These are phyloP conservation scores for Penicillium italicum DNA, from an alignment of 2,329 filamentous ascomycete species.

Conservation along the genomic window DNA sequence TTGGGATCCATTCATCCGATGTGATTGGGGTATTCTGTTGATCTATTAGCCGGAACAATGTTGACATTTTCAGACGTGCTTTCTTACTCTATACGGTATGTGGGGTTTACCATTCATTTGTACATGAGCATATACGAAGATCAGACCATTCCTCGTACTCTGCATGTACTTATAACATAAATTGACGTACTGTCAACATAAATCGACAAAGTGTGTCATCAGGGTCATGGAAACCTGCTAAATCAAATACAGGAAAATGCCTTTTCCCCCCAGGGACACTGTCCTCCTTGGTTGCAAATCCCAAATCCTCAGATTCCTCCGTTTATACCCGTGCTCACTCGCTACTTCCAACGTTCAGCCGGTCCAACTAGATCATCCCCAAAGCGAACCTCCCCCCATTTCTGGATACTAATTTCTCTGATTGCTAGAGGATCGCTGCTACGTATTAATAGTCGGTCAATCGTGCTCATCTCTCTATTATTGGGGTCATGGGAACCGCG, in stretches of 20 bases:
- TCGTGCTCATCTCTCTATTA: constrained; percentile 20
- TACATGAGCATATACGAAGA: not conserved
- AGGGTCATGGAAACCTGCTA: not conserved
- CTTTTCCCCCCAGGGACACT: not conserved
- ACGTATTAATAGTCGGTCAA: constrained; percentile 5
- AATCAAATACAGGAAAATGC: not conserved
- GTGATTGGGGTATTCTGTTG: not conserved
- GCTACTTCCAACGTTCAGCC: not conserved
- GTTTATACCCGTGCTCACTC: constrained; percentile 10
- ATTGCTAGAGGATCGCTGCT: constrained; percentile 13
- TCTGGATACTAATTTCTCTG: not conserved
- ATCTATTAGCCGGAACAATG: not conserved
- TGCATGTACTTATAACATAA: not conserved
- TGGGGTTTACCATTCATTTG: not conserved
- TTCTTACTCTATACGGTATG: constrained; percentile 8
- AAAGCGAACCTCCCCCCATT: not conserved
- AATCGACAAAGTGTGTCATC: not conserved
- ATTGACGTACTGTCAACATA: not conserved
- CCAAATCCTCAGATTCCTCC: constrained; percentile 1
- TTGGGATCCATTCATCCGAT: not conserved
- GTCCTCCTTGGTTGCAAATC: constrained; percentile 1
- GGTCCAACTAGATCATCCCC: not conserved
- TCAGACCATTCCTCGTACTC: not conserved
- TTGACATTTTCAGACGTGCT: constrained; percentile 6
- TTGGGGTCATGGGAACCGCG: constrained; percentile 15